These are phyloP conservation scores for Aspergillus neoniger DNA, from an alignment of 2,329 filamentous ascomycete species.

Conservation along the genomic window DNA sequence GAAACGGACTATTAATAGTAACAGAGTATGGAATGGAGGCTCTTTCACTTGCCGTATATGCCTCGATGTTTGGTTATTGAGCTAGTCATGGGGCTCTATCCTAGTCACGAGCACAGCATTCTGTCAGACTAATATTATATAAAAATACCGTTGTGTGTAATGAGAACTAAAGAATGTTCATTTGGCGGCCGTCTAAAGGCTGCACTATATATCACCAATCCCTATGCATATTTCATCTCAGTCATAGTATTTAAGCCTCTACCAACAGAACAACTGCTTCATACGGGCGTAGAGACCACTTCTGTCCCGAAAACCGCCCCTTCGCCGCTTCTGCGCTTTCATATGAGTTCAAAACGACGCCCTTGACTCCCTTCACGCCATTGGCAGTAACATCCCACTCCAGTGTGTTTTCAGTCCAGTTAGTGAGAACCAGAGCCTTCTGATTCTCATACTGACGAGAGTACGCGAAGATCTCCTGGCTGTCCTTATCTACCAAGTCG, in stretches of 20 bases:
- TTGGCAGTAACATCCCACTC: slow-evolving; percentile 36
- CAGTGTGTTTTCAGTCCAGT: slow-evolving; percentile 36
- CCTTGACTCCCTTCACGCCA: slow-evolving; percentile 27
- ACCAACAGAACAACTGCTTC: slow-evolving; percentile 36
- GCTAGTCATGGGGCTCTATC: too few species aligned
- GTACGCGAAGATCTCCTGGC: slow-evolving; percentile 59
- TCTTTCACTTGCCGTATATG: too few species aligned
- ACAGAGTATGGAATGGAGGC: too few species aligned
- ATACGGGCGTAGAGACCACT: slow-evolving; percentile 37
- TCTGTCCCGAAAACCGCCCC: slow-evolving; percentile 25
- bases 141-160: too few species aligned
- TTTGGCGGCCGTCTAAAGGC: too few species aligned
- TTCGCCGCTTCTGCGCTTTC: slow-evolving; percentile 23
- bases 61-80: too few species aligned
- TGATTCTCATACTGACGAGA: slow-evolving; percentile 43
- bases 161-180: too few species aligned
- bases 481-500: slow-evolving; percentile 54
- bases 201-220: too few species aligned
- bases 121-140: too few species aligned
- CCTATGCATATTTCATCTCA: too few species aligned
- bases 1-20: too few species aligned
- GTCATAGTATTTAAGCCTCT: background rate
- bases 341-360: slow-evolving; percentile 38
- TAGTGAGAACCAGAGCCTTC: slow-evolving; percentile 39
- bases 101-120: too few species aligned